Percentiles rank a stretch among this genome's conserved stretches.
Evolutionary conservation across 2,329 filamentous ascomycete genomes (phyloP).

Genomic region (Fusarium setosum): DNA sequence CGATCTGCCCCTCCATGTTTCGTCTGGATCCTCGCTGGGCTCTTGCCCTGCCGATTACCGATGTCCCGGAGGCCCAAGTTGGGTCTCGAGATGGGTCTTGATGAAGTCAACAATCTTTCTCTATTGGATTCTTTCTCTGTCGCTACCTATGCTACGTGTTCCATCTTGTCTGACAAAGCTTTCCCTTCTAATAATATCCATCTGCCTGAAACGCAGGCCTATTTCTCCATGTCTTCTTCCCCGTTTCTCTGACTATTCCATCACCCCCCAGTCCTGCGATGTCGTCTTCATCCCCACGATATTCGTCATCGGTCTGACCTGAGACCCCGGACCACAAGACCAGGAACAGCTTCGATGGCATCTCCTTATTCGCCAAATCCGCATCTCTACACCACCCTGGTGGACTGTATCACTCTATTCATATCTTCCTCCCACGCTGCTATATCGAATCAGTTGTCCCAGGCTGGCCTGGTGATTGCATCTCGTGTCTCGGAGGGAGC

Average conservation of each 20-base stretch:
- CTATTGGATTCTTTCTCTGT: not conserved
- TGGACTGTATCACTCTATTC: conserved; percentile 8
- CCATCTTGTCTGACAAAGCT: not conserved
- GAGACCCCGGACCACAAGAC: conserved; percentile 28
- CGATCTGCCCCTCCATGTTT: conserved; percentile 20
- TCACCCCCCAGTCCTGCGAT: conserved; percentile 13
- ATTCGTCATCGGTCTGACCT: conserved; percentile 41
- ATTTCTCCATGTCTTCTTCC: not conserved
- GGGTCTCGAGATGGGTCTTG: not conserved
- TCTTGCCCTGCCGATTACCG: conserved; percentile 26
- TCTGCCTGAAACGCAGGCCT: not conserved
- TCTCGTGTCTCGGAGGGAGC: not conserved
- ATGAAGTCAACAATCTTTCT: not conserved
- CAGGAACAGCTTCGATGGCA: conserved; percentile 4
- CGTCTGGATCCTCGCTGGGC: conserved; percentile 1
- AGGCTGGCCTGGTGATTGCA: conserved; percentile 15
- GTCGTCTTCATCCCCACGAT: conserved; percentile 41
- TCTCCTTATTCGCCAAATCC: conserved; percentile 27
- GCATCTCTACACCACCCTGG: conserved; percentile 9
- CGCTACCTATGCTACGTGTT: not conserved
- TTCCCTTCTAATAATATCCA: not conserved
- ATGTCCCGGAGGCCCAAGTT: conserved; percentile 10
- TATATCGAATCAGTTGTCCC: conserved; percentile 11
- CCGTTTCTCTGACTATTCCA: conserved; percentile 5
- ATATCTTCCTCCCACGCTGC: conserved; percentile 24